Evolutionary conservation across 768 basidiomycete species (phyloP).

Genomic region (Paxillus rubicundulus): DNA sequence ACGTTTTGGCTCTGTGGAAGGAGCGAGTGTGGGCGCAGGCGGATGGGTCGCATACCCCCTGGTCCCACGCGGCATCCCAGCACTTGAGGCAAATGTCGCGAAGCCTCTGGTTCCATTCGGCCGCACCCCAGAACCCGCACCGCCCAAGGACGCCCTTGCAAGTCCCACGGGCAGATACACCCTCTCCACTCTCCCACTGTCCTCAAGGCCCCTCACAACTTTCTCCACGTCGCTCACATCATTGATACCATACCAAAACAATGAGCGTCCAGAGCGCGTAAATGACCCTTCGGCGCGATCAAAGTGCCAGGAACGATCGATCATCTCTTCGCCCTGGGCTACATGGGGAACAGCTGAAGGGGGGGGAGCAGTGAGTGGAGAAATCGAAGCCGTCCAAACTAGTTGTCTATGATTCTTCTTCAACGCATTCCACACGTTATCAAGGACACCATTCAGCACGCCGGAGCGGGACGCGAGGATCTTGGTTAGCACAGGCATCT

Average conservation of each 20-base stretch:
- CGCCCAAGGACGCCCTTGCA: slow-evolving; percentile 17
- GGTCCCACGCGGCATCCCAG: slow-evolving; percentile 41
- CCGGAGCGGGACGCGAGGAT: slow-evolving; percentile 86
- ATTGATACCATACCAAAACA: slow-evolving; percentile 98
- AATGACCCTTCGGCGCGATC: slow-evolving; percentile 98
- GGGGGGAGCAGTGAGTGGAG: slow-evolving; percentile 11
- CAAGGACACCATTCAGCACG: slow-evolving; percentile 89
- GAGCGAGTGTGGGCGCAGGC: slow-evolving; percentile 19
- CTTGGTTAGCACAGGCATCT: slow-evolving; percentile 90
- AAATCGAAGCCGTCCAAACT: slow-evolving; percentile 94
- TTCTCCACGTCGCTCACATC: slow-evolving; percentile 90
- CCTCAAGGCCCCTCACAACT: slow-evolving; percentile 71
- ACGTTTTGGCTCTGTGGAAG: slow-evolving; percentile 71
- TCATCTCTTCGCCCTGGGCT: slow-evolving; percentile 69
- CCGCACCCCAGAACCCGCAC: background rate
- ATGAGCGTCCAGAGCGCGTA: slow-evolving; percentile 85
- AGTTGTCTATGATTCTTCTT: slow-evolving; percentile 90
- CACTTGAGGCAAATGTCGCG: slow-evolving; percentile 27
- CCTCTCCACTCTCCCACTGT: slow-evolving; percentile 80
- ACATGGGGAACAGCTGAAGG: slow-evolving; percentile 3
- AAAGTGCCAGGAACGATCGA: slow-evolving; percentile 95
- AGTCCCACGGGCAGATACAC: slow-evolving; percentile 68
- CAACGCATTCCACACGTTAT: slow-evolving; percentile 97
- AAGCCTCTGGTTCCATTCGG: slow-evolving; percentile 11
- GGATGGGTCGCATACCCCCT: slow-evolving; percentile 82